A percentile compares a stretch with the other conserved stretches of the same genome.
Conservation (phyloP, 1,284 basidiomycete species). For the Puccinia polysora region DNA sequence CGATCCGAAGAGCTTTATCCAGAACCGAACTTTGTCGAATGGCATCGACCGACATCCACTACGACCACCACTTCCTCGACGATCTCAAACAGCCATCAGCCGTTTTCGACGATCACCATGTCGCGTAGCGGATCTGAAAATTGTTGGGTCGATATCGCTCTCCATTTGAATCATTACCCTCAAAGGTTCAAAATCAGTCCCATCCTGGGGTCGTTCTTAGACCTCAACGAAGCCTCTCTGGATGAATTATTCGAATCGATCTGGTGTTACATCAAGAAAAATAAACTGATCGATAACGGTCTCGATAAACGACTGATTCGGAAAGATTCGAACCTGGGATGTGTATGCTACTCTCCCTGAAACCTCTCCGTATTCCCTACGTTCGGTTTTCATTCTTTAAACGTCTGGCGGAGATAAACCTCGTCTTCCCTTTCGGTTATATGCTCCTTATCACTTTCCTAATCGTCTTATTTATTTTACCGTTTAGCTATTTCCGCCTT, state of each 20-base stretch:
- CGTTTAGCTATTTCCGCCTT: slow-evolving; percentile 24
- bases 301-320: slow-evolving; percentile 32
- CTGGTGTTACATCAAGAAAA: slow-evolving; percentile 38
- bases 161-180: slow-evolving; percentile 40
- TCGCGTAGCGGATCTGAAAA: slow-evolving; percentile 28
- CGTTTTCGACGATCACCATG: slow-evolving; percentile 32
- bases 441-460: neutral
- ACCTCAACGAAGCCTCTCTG: slow-evolving; percentile 22
- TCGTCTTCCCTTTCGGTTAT: neutral
- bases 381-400: too few species aligned
- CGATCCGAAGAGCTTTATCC: slow-evolving; percentile 34
- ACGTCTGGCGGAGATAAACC: too few species aligned
- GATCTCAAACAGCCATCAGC: too few species aligned
- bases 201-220: slow-evolving; percentile 24
- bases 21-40: slow-evolving; percentile 39
- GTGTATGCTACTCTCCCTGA: slow-evolving; percentile 17
- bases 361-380: too few species aligned
- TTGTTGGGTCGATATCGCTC: slow-evolving; percentile 25
- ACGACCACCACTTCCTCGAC: neutral
- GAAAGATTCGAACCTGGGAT: slow-evolving; percentile 33
- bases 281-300: slow-evolving; percentile 27
- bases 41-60: neutral
- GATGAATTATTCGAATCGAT: slow-evolving; percentile 23
- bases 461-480: neutral
- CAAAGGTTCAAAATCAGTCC: slow-evolving; percentile 24